Evolutionary conservation across 495 filamentous ascomycete species (phyloP).

Genomic region (Polyplosphaeria fusca): DNA sequence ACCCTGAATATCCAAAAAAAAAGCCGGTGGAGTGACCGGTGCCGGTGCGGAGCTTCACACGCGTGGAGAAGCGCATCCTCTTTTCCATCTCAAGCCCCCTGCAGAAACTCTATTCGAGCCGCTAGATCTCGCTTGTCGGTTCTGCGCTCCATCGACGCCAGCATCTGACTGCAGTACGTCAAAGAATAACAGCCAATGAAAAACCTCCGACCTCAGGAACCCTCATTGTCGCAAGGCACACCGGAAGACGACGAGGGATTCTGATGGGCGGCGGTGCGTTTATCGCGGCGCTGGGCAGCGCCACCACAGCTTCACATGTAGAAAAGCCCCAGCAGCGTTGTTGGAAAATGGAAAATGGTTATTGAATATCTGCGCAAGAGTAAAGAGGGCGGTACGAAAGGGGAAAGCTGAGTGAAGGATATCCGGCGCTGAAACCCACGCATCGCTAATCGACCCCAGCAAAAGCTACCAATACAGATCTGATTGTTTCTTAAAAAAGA

Average conservation of each 20-base stretch:
- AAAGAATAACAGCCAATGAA: neutral
- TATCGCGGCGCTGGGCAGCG: neutral
- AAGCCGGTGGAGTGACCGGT: too few relatives aligned
- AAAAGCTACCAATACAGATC: conserved; percentile 1
- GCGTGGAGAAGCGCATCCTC: too few relatives aligned
- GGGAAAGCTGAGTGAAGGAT: conserved; percentile 1
- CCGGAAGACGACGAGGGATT: neutral
- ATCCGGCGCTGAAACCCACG: neutral
- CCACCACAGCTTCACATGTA: neutral
- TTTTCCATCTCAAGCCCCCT: too few relatives aligned
- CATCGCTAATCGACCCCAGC: neutral
- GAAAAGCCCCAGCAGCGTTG: neutral
- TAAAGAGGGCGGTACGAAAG: neutral
- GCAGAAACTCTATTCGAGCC: too few relatives aligned
- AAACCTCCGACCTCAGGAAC: neutral
- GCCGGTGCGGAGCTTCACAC: too few relatives aligned
- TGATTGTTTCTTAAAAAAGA: too few relatives aligned
- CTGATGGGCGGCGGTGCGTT: neutral
- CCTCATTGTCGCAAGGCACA: neutral
- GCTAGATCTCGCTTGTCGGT: too few relatives aligned
- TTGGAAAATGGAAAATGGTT: neutral
- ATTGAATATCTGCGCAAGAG: neutral
- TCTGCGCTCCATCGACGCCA: too few relatives aligned
- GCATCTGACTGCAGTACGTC: too few relatives aligned
- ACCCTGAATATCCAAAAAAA: too few relatives aligned